Evolutionary conservation across 1,284 basidiomycete species (phyloP).

Genomic region (Pseudozyma tsukubaensis): DNA sequence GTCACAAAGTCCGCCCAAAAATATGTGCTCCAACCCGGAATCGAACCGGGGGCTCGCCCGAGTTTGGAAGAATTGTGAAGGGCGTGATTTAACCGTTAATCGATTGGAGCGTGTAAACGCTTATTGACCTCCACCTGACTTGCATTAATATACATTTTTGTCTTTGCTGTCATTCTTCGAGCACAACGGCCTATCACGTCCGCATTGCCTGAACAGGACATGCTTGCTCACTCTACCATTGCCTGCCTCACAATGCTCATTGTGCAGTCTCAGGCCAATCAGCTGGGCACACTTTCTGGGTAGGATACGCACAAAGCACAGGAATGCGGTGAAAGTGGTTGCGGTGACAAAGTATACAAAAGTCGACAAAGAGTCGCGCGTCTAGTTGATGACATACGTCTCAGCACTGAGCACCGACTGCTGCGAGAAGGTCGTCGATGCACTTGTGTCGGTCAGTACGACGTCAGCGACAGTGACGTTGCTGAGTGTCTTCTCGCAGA

Average conservation of each 20-base stretch:
- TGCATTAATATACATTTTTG: conserved; percentile 9
- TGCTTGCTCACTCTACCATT: too few species aligned
- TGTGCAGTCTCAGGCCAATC: too few species aligned
- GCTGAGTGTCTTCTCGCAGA: conserved; percentile 78
- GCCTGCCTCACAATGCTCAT: too few species aligned
- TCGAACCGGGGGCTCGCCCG: conserved; percentile 52
- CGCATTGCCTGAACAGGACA: background rate
- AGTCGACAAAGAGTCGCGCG: too few species aligned
- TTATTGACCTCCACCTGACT: too few species aligned
- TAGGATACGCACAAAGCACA: background rate
- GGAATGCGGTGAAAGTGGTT: background rate
- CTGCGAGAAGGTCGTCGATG: conserved; percentile 78
- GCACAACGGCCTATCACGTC: too few species aligned
- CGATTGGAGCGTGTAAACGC: conserved; percentile 25
- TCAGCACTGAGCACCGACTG: conserved; percentile 73
- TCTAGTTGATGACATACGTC: conserved; percentile 56
- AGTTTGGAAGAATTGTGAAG: conserved; percentile 25
- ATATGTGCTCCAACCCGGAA: conserved; percentile 40
- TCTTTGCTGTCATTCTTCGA: background rate
- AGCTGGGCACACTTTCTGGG: background rate
- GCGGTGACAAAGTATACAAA: conserved; percentile 9
- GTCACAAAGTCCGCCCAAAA: conserved; percentile 7
- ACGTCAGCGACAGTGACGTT: conserved; percentile 71
- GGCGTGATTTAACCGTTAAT: conserved; percentile 54
- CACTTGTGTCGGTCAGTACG: conserved; percentile 74